Percentiles rank a stretch among this genome's conserved stretches.
phyloP scores from a whole-genome alignment of 2,329 filamentous ascomycete genomes.

The Ceratocystis ficicola region DNA sequence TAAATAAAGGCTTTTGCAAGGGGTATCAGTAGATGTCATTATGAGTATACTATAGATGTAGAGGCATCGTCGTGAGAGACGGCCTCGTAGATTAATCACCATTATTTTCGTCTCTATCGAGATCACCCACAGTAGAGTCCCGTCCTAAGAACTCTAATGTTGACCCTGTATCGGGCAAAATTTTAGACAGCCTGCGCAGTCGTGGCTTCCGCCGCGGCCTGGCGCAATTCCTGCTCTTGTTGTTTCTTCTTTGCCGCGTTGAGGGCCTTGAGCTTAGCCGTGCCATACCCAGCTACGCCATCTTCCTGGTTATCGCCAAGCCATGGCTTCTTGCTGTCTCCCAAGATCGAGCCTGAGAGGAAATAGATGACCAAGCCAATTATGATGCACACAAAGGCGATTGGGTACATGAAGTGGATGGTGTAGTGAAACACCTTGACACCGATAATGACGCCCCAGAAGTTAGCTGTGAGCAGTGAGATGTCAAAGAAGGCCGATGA shows the following conservation, averaged over 20 bases:
- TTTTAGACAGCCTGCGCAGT: neutral
- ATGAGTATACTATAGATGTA: no score
- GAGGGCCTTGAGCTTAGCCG: slow-evolving; percentile 65
- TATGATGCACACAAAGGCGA: slow-evolving; percentile 89
- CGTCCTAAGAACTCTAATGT: neutral
- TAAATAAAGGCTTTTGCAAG: no score
- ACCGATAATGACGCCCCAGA: slow-evolving; percentile 93
- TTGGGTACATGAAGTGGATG: slow-evolving; percentile 85
- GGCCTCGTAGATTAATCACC: neutral
- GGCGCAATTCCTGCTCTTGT: slow-evolving; percentile 6
- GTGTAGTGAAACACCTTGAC: slow-evolving; percentile 68
- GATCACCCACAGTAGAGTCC: neutral
- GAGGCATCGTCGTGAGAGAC: neutral
- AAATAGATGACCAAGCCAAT: slow-evolving; percentile 80
- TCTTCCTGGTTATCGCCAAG: slow-evolving; percentile 73
- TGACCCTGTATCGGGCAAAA: no score
- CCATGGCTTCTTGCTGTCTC: slow-evolving; percentile 92
- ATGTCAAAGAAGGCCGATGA: slow-evolving; percentile 96
- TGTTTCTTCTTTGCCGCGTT: slow-evolving; percentile 35
- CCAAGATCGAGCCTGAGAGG: slow-evolving; percentile 65
- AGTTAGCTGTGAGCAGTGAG: slow-evolving; percentile 82
- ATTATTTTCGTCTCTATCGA: neutral
- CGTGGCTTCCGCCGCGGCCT: neutral
- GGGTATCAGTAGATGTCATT: no score
- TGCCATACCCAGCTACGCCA: slow-evolving; percentile 69